Evolutionary conservation across 139 green algal genomes (phyloP), one percentile per base, ranked within the genome.

Genomic region (Zygnema circumcarinatum): DNA sequence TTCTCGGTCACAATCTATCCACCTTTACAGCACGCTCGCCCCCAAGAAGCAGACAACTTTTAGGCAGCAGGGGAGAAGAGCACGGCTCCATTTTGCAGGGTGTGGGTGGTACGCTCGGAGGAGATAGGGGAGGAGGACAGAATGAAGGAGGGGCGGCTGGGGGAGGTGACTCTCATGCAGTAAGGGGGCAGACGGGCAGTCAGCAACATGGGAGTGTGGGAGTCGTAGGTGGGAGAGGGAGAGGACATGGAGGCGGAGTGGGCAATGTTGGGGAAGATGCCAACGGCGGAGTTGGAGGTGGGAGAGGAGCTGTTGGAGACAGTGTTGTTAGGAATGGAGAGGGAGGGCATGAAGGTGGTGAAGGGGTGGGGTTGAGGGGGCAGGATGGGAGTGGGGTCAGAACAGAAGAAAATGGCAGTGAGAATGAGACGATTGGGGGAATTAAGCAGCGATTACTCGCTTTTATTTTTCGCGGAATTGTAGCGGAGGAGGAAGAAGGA

Each of bases 371-470:
- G 3, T 32, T 25, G 40, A 53, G 78, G 40, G 78, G 21, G 40
- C 38, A 39, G 29, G 47, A 31, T 2, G 31, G 32, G 31, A 52
- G 3, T 32, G 35, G 74, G 32, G 22, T n/a, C 1, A 81, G 74
- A 52, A 31, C n/a, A 0, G 69, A n/a, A 25, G 69, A 47, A 85
- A 39, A 1, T 85, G 47, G 35, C 1, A 21, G 74, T 29, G 81
- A 1, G 1, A 20, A 39, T 20, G 38, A 53, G 36, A 31, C 76
- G 40, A 67, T 90, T 29, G 67, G 79, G 20, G 87, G 87, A 25
- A 33, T 91, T 42, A 91, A 90, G 87, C 87, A 91, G 38, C 80
- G 82, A 21, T 83, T 91, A 56, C 81, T 91, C 38, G n/a, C 84
- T n/a, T 84, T 80, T 38, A 76, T 91, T 25, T 89, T 86, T 41